Conservation (phyloP, 1,284 basidiomycete species). For the Rhodofomes roseus region DNA sequence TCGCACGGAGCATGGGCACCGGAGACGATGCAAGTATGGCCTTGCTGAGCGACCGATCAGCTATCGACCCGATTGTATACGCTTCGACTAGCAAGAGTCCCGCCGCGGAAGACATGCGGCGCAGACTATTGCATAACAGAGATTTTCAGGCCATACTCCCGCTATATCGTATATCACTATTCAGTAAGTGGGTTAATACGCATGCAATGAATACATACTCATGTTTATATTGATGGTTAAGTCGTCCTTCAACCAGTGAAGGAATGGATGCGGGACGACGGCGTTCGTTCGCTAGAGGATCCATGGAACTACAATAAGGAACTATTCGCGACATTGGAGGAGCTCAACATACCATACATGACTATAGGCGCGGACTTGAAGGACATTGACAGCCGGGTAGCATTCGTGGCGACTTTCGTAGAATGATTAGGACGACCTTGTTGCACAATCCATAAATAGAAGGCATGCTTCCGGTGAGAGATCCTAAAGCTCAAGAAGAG, state of each 20-base stretch:
- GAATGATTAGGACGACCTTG: neutral
- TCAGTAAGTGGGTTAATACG: slow-evolving; percentile 23
- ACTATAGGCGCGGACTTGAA: slow-evolving; percentile 43
- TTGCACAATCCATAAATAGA: neutral
- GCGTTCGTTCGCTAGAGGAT: slow-evolving; percentile 51
- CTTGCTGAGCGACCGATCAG: slow-evolving; percentile 59
- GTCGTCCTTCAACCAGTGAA: slow-evolving; percentile 50
- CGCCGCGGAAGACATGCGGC: slow-evolving; percentile 34
- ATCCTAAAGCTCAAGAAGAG: too few species aligned
- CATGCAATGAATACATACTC: neutral
- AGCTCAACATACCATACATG: slow-evolving; percentile 42
- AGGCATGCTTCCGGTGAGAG: too few species aligned
- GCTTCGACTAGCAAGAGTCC: slow-evolving; percentile 40
- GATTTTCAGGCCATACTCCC: slow-evolving; percentile 40
- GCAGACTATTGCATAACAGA: slow-evolving; percentile 31
- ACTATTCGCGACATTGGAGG: slow-evolving; percentile 37
- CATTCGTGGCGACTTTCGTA: neutral
- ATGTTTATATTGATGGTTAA: neutral
- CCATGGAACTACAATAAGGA: slow-evolving; percentile 38
- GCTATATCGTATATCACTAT: slow-evolving; percentile 37
- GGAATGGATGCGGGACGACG: slow-evolving; percentile 62
- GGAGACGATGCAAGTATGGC: slow-evolving; percentile 27
- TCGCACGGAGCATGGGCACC: slow-evolving; percentile 7
- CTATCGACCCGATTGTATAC: slow-evolving; percentile 59
- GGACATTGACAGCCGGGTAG: slow-evolving; percentile 19